Evolutionary conservation across 139 green algal genomes (phyloP), one percentile per base, ranked within the genome.

Genomic region (Medakamo hakoo): DNA sequence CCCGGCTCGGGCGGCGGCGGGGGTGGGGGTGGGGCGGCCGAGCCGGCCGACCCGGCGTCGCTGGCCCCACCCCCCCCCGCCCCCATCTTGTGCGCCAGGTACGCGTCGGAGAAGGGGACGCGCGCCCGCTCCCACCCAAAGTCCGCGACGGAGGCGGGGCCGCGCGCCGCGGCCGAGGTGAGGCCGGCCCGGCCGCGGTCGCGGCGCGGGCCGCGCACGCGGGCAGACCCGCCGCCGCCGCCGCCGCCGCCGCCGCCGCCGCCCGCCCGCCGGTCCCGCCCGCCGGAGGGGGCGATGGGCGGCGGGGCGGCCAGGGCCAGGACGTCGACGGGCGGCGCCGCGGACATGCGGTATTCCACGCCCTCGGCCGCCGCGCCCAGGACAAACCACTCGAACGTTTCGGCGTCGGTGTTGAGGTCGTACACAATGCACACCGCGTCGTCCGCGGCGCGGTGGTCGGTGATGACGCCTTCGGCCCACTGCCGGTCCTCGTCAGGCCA

Each of bases 371-470:
- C 58, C 4, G 26, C 25, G 26, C 1, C 4, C 14, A 62, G 55
- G 49, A 27, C 26, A 26, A 56, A 9, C 56, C 52, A 49, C 40
- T 62, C 55, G 9, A 28, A 59, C 25, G 20, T 64, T 31, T 60
- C 64, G 24, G 55, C 52, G 4, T 55, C 30, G 27, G 28, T 69
- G 27, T 64, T 69, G 49, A 60, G 21, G 20, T 63, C 27, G 25
- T 64, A 61, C 3, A 69, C 59, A 1, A 48, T 26, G 23, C 49
- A 49, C 26, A 49, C 26, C 27, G 30, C 58, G 9, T 62, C 31
- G 58, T 29, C 31, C 27, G 26, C 27, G 3, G 58, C 26, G 27
- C 31, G 30, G 58, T 52, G 40, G 58, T 62, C 58, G 30, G 58
- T 62, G 58, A 62, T 49, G 4, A 49, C 27, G 58, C 58, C 58